Conservation (phyloP, 2,329 filamentous ascomycete genomes). For the Fusarium pininemorale region DNA sequence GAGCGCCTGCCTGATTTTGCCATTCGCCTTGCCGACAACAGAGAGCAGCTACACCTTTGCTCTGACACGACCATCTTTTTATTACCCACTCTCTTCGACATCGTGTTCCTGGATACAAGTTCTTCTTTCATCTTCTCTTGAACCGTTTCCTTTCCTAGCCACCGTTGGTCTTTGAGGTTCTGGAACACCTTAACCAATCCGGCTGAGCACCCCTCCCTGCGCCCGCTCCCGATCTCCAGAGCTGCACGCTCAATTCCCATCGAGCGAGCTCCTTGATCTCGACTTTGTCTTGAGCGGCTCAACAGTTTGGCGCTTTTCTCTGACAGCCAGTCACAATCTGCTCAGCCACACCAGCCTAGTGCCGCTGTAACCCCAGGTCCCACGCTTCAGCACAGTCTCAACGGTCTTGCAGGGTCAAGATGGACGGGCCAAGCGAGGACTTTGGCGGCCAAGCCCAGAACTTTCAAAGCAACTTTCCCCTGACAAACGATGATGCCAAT, state of each 20-base stretch:
- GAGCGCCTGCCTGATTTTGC: conserved; percentile 3
- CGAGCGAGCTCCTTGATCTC: background rate
- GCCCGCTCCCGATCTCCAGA: background rate
- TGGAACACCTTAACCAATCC: background rate
- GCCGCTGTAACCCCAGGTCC: background rate
- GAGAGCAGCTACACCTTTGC: background rate
- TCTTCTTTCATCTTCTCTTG: background rate
- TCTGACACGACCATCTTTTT: background rate
- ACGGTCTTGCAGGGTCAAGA: background rate
- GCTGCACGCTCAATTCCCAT: background rate
- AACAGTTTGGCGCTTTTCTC: background rate
- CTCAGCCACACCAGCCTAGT: background rate
- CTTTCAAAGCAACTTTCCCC: background rate
- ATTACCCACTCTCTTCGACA: background rate
- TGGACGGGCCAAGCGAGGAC: conserved; percentile 4
- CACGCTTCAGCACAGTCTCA: background rate
- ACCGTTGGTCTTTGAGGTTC: background rate
- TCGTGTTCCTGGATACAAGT: background rate
- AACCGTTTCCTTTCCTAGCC: background rate
- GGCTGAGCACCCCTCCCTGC: conserved; percentile 2
- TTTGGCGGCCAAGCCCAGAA: background rate
- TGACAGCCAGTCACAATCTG: background rate
- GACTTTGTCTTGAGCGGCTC: background rate
- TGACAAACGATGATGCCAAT: background rate
- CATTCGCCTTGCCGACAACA: background rate